Conservation (phyloP, 805 yeast genomes). For the Brettanomyces nanus region DNA sequence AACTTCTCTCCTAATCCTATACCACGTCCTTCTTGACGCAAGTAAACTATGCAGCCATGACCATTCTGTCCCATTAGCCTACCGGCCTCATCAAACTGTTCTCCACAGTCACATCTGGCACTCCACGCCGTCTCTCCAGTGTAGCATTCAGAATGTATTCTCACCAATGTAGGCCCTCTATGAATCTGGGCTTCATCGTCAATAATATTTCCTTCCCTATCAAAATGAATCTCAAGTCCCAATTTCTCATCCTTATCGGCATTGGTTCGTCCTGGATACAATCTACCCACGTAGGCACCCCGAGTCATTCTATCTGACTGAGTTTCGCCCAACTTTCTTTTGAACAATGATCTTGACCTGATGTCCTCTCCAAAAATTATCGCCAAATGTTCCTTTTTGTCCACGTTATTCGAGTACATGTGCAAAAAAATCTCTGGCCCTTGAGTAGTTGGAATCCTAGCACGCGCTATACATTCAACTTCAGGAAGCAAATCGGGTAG, state of each 20-base stretch:
- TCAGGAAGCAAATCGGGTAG: conserved; percentile 55
- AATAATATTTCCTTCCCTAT: conserved; percentile 29
- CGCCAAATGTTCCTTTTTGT: conserved; percentile 90
- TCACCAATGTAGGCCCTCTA: conserved; percentile 49
- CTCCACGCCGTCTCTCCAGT: conserved; percentile 99
- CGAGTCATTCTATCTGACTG: conserved; percentile 96
- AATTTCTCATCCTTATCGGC: conserved; percentile 55
- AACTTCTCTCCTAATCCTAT: conserved; percentile 97
- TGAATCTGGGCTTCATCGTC: conserved; percentile 20
- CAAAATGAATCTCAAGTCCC: conserved; percentile 33
- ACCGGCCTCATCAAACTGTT: conserved; percentile 97
- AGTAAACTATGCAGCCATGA: conserved; percentile 88
- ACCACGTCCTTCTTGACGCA: conserved; percentile 98
- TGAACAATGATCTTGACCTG: conserved; percentile 67
- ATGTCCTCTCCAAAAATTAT: conserved; percentile 93
- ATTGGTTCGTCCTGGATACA: conserved; percentile 73
- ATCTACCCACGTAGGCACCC: conserved; percentile 90
- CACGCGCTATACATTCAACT: conserved; percentile 86
- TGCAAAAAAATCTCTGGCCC: conserved; percentile 94
- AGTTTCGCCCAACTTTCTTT: conserved; percentile 55
- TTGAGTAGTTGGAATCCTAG: conserved; percentile 91
- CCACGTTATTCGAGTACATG: conserved; percentile 77
- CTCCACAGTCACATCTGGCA: conserved; percentile 99
- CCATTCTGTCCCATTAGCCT: conserved; percentile 81
- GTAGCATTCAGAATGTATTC: conserved; percentile 96